These are phyloP conservation scores for Nadsonia starkeyi-henricii DNA, from an alignment of 1,139 yeast species.

Conservation along the genomic window DNA sequence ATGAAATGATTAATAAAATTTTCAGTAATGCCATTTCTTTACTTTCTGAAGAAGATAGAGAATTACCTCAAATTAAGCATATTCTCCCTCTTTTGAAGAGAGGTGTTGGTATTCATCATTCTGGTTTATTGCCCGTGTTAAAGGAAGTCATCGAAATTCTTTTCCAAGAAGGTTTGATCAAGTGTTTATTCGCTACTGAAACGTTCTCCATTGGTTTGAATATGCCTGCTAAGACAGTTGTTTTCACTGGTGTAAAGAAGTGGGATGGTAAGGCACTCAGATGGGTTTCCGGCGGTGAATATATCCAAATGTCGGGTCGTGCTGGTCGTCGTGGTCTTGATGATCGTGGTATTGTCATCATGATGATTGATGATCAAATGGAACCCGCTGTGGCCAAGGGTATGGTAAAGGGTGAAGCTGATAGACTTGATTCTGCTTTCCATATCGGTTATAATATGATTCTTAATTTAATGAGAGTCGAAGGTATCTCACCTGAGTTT, in stretches of 20 bases:
- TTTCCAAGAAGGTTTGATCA: slow-evolving; percentile 90
- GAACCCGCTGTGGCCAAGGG: slow-evolving; percentile 98
- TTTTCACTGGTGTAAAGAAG: slow-evolving; percentile 90
- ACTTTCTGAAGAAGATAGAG: slow-evolving; percentile 80
- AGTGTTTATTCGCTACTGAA: slow-evolving; percentile 93
- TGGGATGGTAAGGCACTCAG: slow-evolving; percentile 97
- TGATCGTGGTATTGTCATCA: slow-evolving; percentile 95
- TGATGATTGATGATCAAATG: slow-evolving; percentile 99
- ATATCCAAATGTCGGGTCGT: slow-evolving; percentile 98
- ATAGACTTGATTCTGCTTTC: slow-evolving; percentile 89
- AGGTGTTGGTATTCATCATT: slow-evolving; percentile 98
- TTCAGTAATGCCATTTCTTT: slow-evolving; percentile 79
- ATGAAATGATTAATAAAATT: slow-evolving; percentile 76
- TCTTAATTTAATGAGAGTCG: slow-evolving; percentile 87
- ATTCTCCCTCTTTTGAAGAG: slow-evolving; percentile 76
- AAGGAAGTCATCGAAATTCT: slow-evolving; percentile 94
- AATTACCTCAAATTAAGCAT: slow-evolving; percentile 85
- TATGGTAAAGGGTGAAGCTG: slow-evolving; percentile 98
- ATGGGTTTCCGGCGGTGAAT: slow-evolving; percentile 99
- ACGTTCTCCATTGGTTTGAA: slow-evolving; percentile 96
- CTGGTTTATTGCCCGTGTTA: slow-evolving; percentile 86
- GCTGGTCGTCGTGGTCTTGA: slow-evolving; percentile 99
- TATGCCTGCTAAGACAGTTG: slow-evolving; percentile 98
- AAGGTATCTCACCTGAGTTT: slow-evolving; percentile 94
- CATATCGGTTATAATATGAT: slow-evolving; percentile 96